Base-by-base conservation (phyloP, 2,329 filamentous ascomycete species). In the Mycosphaerella sp. region DNA sequence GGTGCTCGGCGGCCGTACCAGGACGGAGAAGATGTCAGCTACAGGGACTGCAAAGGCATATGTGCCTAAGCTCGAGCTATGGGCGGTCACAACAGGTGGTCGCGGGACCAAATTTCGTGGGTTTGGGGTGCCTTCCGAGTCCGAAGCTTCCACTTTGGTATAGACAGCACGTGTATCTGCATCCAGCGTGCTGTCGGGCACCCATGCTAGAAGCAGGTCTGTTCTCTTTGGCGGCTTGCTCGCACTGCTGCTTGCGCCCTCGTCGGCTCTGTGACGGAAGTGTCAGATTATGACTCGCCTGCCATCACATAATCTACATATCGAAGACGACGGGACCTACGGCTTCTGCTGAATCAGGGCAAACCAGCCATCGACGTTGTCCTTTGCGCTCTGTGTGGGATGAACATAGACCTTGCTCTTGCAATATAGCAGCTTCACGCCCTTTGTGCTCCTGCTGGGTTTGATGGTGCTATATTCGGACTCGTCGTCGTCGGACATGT, bases 351-450 rank as follows among this genome's bases (percentile, higher is more conserved):
- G 89, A 11, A 98, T 78, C 2, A 98, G 79, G 14, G 93, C 92
- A 63, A 98, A 85, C 70, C 93, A 98, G 44, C 93, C 93, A 3
- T 89, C 78, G 53, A 98, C 95, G 63, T 98, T 98, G 75, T 98
- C 93, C 74, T 91, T 95, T 53, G 91, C 81, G 0, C 89, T 95
- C 0, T 92, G 87, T 0, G 90, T 90, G 1, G 93, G 93, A 70
- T 98, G 93, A 42, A 98, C 85, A 69, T 97, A 98, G 69, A 98
- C 93, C 80, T 97, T 98, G 85, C 90, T 96, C 76, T 98, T 98
- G 17, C 90, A 92, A 66, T 87, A 96, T 11, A 98, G 78, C 32
- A 98, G 77, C 74, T 97, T 98, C 44, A 98, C 93, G 1, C 92
- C 93, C 61, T 82, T 82, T 12, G 42, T 48, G 4, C 34, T 57